Evolutionary conservation across 2,329 filamentous ascomycete species (phyloP).

Genomic region (Aspergillus novoparasiticus): DNA sequence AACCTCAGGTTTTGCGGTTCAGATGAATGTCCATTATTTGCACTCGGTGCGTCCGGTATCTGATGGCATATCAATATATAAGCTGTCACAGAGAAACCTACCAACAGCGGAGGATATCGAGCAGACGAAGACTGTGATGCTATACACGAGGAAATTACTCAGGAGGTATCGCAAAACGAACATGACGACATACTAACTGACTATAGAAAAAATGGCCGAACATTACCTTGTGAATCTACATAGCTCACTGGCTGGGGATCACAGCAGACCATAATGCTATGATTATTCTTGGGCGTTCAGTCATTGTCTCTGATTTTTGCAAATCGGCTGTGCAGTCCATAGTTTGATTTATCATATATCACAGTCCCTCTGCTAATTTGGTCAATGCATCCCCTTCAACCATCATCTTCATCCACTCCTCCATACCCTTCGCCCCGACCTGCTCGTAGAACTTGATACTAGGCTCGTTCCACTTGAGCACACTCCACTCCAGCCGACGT

Average conservation of each 20-base stretch:
- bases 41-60: too few species aligned
- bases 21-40: too few species aligned
- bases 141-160: background rate
- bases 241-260: background rate
- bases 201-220: slow-evolving; percentile 43
- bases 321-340: background rate
- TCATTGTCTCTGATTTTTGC: too few species aligned
- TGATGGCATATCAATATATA: too few species aligned
- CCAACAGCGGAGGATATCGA: background rate
- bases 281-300: too few species aligned
- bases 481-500: slow-evolving; percentile 82
- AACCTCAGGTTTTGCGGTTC: too few species aligned
- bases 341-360: background rate
- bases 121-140: background rate
- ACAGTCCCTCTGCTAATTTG: slow-evolving; percentile 39
- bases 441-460: slow-evolving; percentile 80
- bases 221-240: slow-evolving; percentile 24
- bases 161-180: slow-evolving; percentile 35
- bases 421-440: slow-evolving; percentile 48
- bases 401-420: slow-evolving; percentile 55
- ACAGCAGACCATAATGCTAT: too few species aligned
- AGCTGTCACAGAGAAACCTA: too few species aligned
- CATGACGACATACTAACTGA: slow-evolving; percentile 49
- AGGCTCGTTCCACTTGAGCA: slow-evolving; percentile 89
- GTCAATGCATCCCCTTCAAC: slow-evolving; percentile 49